phyloP scores from a whole-genome alignment of 495 filamentous ascomycete genomes.

The Hypoxylon fuscum region DNA sequence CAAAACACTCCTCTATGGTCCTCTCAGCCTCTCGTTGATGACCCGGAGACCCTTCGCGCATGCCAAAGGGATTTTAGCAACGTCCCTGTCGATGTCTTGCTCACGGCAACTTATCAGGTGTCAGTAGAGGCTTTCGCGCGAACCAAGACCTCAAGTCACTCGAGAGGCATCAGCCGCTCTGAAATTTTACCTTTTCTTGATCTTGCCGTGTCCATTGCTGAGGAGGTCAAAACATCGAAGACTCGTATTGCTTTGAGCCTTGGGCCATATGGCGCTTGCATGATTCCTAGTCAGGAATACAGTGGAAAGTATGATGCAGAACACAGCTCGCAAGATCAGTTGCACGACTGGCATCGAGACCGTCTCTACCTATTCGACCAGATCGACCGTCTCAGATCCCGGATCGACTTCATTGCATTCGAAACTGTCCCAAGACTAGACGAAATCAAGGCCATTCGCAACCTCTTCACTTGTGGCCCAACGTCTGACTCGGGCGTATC shows the following conservation, averaged over 20 bases:
- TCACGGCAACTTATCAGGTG: constrained; percentile 73
- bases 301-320: constrained; percentile 64
- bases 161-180: constrained; percentile 32
- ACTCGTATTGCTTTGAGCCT: constrained; percentile 60
- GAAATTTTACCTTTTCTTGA: constrained; percentile 41
- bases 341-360: constrained; percentile 65
- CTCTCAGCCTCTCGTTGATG: constrained; percentile 65
- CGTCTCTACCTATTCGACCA: constrained; percentile 58
- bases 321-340: constrained; percentile 51
- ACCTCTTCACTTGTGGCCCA: constrained; percentile 42
- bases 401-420: constrained; percentile 67
- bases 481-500: constrained; percentile 9
- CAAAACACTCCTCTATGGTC: constrained; percentile 70
- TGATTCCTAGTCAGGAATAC: constrained; percentile 71
- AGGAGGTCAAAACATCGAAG: constrained; percentile 39
- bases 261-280: constrained; percentile 72
- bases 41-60: constrained; percentile 56
- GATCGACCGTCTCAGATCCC: constrained; percentile 27
- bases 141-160: constrained; percentile 40
- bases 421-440: constrained; percentile 69
- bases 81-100: constrained; percentile 66
- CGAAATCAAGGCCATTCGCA: constrained; percentile 67
- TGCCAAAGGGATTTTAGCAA: constrained; percentile 63
- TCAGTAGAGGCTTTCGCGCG: constrained; percentile 61
- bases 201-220: constrained; percentile 50